phyloP scores from a whole-genome alignment of 1,284 basidiomycete genomes.

The Takashimella koratensis region DNA sequence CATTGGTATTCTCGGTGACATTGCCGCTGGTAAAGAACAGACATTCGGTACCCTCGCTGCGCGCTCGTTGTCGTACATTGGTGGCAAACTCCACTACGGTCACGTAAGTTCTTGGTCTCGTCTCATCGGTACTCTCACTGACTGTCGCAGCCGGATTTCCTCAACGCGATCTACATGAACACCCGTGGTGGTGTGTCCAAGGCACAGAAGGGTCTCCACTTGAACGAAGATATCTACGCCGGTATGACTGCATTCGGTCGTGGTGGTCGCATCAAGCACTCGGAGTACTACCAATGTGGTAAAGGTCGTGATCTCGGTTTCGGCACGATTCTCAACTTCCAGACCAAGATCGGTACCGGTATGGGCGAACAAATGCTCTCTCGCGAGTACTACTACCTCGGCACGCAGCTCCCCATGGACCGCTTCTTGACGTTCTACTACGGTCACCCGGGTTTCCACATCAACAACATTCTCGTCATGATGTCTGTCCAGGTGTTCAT shows the following conservation, averaged over 20 bases:
- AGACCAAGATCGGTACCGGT: constrained; percentile 98
- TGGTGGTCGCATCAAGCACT: constrained; percentile 97
- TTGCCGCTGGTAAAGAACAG: constrained; percentile 98
- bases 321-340: constrained; percentile 98
- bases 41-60: constrained; percentile 98
- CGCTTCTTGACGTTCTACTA: constrained; percentile 99
- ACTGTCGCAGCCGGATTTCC: constrained; percentile 76
- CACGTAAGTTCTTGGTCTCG: constrained; percentile 43
- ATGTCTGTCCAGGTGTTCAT: constrained; percentile 90
- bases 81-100: constrained; percentile 97
- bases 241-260: constrained; percentile 98
- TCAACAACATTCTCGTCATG: constrained; percentile 99
- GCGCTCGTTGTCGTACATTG: constrained; percentile 92
- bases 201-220: constrained; percentile 95
- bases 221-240: constrained; percentile 99
- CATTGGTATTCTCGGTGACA: constrained; percentile 97
- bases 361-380: constrained; percentile 99
- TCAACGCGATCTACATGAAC: constrained; percentile 97
- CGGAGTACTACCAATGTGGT: constrained; percentile 95
- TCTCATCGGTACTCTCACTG: constrained; percentile 12
- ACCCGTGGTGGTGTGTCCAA: constrained; percentile 98
- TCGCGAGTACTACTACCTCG: constrained; percentile 98
- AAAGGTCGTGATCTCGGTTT: constrained; percentile 99
- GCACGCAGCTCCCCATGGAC: constrained; percentile 97
- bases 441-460: constrained; percentile 98